A percentile compares a stretch with the other conserved stretches of the same genome.
These are phyloP conservation scores for Chaetothyriales sp. DNA, from an alignment of 2,329 filamentous ascomycete species.

Conservation along the genomic window DNA sequence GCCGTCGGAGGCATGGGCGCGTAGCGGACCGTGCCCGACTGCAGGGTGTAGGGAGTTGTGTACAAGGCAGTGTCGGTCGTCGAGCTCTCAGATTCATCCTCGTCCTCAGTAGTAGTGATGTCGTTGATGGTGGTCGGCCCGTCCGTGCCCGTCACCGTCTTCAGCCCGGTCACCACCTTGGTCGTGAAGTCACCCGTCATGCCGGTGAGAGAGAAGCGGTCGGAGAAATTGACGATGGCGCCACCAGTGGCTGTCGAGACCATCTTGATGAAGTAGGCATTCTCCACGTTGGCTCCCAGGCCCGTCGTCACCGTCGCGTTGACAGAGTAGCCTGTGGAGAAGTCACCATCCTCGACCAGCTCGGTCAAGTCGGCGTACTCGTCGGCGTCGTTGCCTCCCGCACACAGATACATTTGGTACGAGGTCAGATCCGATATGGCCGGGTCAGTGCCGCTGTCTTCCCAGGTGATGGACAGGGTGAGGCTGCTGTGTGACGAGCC, in stretches of 20 bases:
- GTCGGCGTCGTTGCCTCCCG: constrained; percentile 41
- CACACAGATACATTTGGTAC: constrained; percentile 48
- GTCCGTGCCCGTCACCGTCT: constrained; percentile 22
- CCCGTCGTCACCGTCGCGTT: constrained; percentile 32
- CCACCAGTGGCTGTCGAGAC: constrained; percentile 41
- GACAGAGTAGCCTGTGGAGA: constrained; percentile 29
- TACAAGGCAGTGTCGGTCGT: constrained; percentile 18
- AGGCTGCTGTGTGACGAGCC: constrained; percentile 39
- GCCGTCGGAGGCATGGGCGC: constrained; percentile 49
- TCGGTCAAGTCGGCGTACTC: constrained; percentile 28
- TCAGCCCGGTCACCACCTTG: constrained; percentile 26
- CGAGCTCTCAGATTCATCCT: not conserved
- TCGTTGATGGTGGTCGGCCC: constrained; percentile 15
- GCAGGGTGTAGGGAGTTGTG: constrained; percentile 40
- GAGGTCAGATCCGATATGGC: constrained; percentile 36
- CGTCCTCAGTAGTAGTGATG: constrained; percentile 8
- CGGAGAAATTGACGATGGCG: constrained; percentile 45
- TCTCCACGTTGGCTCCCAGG: constrained; percentile 33
- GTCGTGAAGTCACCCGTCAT: constrained; percentile 48
- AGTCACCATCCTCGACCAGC: constrained; percentile 27
- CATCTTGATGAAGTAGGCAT: constrained; percentile 47
- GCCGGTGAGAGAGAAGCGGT: constrained; percentile 49
- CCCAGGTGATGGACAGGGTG: constrained; percentile 43
- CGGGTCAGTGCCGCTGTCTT: constrained; percentile 40
- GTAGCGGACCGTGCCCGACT: constrained; percentile 45